Percentiles rank a stretch among this genome's conserved stretches.
Conservation (phyloP, 441 rosid species). For the Viola pubescens region DNA sequence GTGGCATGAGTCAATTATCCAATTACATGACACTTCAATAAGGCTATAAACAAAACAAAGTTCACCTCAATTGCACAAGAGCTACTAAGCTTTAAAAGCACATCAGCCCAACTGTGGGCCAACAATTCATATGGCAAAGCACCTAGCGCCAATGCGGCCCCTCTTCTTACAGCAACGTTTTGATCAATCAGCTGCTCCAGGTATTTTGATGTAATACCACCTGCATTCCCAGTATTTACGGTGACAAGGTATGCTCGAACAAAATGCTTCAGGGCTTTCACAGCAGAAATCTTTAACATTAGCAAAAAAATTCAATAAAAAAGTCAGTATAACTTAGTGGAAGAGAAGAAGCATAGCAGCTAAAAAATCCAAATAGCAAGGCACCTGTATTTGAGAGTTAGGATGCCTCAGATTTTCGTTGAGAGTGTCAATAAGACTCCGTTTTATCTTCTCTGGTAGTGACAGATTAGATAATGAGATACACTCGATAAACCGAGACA, state of each 20-base stretch:
- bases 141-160: constrained; percentile 84
- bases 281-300: constrained; percentile 63
- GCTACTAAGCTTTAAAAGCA: constrained; percentile 61
- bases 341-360: constrained; percentile 11
- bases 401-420: constrained; percentile 90
- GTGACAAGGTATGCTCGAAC: constrained; percentile 45
- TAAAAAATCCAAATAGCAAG: constrained; percentile 16
- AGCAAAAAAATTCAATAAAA: constrained; percentile 16
- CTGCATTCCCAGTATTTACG: constrained; percentile 28
- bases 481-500: constrained; percentile 82
- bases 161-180: constrained; percentile 87
- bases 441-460: constrained; percentile 61
- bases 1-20: constrained; percentile 16
- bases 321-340: constrained; percentile 12
- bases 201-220: constrained; percentile 49
- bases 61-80: constrained; percentile 76
- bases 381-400: constrained; percentile 90
- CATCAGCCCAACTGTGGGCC: constrained; percentile 55
- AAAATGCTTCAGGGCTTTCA: constrained; percentile 65
- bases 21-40: constrained; percentile 11
- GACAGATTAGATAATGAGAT: constrained; percentile 51
- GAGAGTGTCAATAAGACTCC: constrained; percentile 62
- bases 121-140: constrained; percentile 67
- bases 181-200: constrained; percentile 60
- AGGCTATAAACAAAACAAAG: constrained; percentile 1